Base-by-base conservation (phyloP, 176 grass and related monocot genomes). In the Oryza glumipatula region DNA sequence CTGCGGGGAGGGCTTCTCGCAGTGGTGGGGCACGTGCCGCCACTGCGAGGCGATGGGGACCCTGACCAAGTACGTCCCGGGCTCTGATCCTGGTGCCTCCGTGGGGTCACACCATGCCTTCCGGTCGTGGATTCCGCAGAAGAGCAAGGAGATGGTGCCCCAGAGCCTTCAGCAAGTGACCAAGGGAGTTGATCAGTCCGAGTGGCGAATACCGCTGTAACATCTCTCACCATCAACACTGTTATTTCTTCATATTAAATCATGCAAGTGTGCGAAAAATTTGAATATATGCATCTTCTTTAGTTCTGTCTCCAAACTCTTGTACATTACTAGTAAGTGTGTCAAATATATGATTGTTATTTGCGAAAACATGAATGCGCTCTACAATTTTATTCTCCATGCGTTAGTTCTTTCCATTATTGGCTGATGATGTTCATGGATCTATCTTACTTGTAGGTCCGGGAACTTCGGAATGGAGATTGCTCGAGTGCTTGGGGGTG, bases 191-290 rank as follows among this genome's bases (percentile, higher is more conserved):
- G 65, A 93, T 63, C 89, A 88, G 47, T 74, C 91, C 3, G 72
- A 79, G 15, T 95, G 96, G 96, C 93, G 96, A 76, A 92, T 98
- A 77, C 87, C 83, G 6, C 91, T 98, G 95, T 98, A 89, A 85
- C 44, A 21, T 83, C 71, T 86, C 85, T 66, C 72, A 69, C 24
- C 24, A 4, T 45, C 6, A 35, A 24, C 48, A 21, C 58, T 23
- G 2, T 63, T 63, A 63, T 63, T 60, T 79, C 28, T 45, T 16
- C 19, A 36, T 44, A 33, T 23, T 70, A n/a, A 28, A 14, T 72
- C 30, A 32, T 10, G 21, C 9, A 23, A 22, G 7, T 6, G 8
- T 11, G 58, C 47, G 11, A 17, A 77, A 26, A 72, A 35, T 39
- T n/a, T 41, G 82, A 32, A 43, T 14, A 28, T 43, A 54, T 43